Base-by-base conservation (phyloP, 495 filamentous ascomycete genomes). In the Penicillium egyptiacum region DNA sequence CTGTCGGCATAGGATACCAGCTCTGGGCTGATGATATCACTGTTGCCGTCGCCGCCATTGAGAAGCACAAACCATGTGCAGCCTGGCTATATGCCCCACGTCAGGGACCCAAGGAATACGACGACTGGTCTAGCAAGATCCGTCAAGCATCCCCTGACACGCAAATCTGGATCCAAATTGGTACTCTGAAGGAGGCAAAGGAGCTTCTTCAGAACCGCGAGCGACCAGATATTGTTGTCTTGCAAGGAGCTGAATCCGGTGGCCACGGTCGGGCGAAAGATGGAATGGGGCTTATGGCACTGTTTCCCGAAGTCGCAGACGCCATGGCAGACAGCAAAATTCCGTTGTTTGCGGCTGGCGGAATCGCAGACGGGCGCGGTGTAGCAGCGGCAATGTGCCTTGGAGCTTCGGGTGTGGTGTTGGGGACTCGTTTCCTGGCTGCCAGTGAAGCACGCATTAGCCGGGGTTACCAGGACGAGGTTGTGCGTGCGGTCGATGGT, bases 341-440 rank as follows among this genome's bases (percentile, higher is more conserved):
- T 47, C 79, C 81, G 3, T 57, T 92, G 4, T 66, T 91, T 35
- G 90, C 87, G 0, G 87, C 90, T 1, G 90, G 90, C 3, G 90
- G 88, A 0, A 85, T 92, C 53, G 76, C 77, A 0, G 88, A 92
- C 64, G 84, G 83, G 5, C 72, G 88, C 17, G 83, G 85, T 1
- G 81, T 80, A 3, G 83, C 83, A 11, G 88, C 88, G 0, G 83
- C 81, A 4, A 55, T 92, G 44, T 79, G 78, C 20, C 71, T 92
- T 2, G 90, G 88, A 19, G 90, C 89, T 1, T 77, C 78, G 4
- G 90, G 80, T 3, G 81, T 78, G 3, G 87, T 81, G 0, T 75
- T 94, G 72, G 90, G 90, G 4, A 92, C 89, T 26, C 76, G 87
- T 51, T 87, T 90, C 62, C 76, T 90, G 20, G 83, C 87, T n/a